Base-by-base conservation (phyloP, 1,284 basidiomycete genomes). In the Psilocybe mexicana region DNA sequence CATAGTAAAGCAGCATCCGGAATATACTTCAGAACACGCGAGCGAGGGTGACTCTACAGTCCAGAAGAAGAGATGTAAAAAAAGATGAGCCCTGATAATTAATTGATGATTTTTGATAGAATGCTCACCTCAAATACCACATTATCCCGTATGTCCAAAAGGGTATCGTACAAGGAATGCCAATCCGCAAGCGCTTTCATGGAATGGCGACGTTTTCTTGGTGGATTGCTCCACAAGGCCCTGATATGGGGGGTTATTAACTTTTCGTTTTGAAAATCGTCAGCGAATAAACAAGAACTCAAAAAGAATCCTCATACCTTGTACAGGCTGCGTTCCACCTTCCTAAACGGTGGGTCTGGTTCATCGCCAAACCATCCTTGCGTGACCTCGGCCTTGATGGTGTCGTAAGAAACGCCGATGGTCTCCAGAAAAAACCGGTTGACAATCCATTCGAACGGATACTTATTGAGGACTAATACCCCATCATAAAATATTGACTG, bases 341-440 rank as follows among this genome's bases (percentile, higher is more conserved):
- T 78, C 38, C 67, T 64, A 48, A 83, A 63, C 0, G 79, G 76
- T 0, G 74, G 67, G 2, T 69, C 56, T 8, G 69, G 65, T 6
- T 64, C 52, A 24, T 45, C n/a, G 1, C 74, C 69, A n/a, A 60
- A 64, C 76, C 78, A 80, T 45, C 75, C 68, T 10, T 68, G 64
- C 43, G 71, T 65, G 25, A 86, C 59, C 38, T 72, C 70, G 8
- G 72, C 65, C 26, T 72, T 65, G 42, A 89, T 73, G 26, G 67
- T 65, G 24, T 76, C 73, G 65, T 83, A 87, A 8, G 77, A 70
- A 14, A 84, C 63, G 1, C 84, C 86, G 2, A 86, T 70, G 0
- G 80, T 83, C 66, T 92, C 89, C 38, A 71, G 67, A 67, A 89
- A 90, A 66, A 90, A 87, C n/a, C 77, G 80, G 44, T 88, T 82